Evolutionary conservation across 23 red algal genomes (phyloP), one percentile per base, ranked within the genome.

Genomic region (Gracilaria gracilis): DNA sequence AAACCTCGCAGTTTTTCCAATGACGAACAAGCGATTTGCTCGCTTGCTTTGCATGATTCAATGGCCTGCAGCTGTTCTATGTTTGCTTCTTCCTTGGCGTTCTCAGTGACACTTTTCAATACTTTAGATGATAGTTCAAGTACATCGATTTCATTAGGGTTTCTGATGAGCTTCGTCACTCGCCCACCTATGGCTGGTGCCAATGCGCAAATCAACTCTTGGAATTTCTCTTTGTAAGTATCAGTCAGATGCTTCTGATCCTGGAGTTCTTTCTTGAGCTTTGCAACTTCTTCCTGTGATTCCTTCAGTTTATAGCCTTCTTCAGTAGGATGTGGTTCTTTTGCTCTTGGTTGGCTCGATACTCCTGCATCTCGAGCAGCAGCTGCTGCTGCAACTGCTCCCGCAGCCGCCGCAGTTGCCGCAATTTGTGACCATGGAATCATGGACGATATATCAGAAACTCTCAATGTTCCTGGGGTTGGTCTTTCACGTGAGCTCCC

Each of bases 391-490:
- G 80, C 80, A 42, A 65, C 50, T 9, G 80, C 80, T 24, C 80
- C 80, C 24, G 80, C 80, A 13, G 80, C 80, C 48, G 80, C 80
- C 13, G 80, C 80, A 42, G 80, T 64, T 66, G 61, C 55, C 4
- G 80, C 80, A 44, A 83, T 64, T 46, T 83, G 80, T 55, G 80
- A 83, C 80, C 80, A 83, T 65, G 80, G 55, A 24, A 83, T 47
- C 17, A 64, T 33, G 8, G 37, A 42, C 0, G 80, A 44, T 2
- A 44, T 35, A 65, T 65, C 61, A 6, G 80, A 83, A 17, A 47
- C 0, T 59, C 29, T 83, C 29, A 44, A 4, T 6, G 48, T 9
- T 29, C 35, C 61, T 12, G 57, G 20, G 3, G 17, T 46, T 23
- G 16, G 14, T 64, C 24, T 61, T 40, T 46, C 24, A 12, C 33